Evolutionary conservation across 805 yeast species (phyloP).

Genomic region (Wickerhamomyces pijperi): DNA sequence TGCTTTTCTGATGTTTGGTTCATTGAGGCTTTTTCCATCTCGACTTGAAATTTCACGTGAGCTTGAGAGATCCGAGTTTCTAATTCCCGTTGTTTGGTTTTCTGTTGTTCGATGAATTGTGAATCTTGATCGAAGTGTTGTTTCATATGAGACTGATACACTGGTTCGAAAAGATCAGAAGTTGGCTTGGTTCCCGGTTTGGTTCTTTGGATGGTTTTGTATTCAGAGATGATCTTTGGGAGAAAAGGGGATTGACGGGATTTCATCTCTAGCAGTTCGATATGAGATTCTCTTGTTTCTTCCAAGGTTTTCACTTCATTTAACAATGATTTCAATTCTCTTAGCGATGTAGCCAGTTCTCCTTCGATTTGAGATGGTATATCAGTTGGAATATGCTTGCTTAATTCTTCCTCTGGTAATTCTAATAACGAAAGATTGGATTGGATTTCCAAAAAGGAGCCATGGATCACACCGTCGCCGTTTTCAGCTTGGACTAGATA

Average conservation of each 20-base stretch:
- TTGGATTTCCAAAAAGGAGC: conserved; percentile 37
- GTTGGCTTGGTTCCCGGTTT: conserved; percentile 14
- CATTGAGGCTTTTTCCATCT: conserved; percentile 8
- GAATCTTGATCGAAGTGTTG: conserved; percentile 42
- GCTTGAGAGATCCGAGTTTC: conserved; percentile 26
- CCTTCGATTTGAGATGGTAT: conserved; percentile 22
- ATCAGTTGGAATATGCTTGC: conserved; percentile 20
- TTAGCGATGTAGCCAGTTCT: conserved; percentile 22
- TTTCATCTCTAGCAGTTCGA: conserved; percentile 32
- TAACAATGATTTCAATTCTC: conserved; percentile 23
- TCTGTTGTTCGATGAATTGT: conserved; percentile 31
- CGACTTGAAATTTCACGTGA: conserved; percentile 19
- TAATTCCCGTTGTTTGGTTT: conserved; percentile 25
- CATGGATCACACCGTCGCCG: conserved; percentile 47
- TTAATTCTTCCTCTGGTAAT: conserved; percentile 21
- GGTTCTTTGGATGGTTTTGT: conserved; percentile 19
- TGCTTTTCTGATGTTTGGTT: conserved; percentile 23
- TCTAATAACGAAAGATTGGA: conserved; percentile 32
- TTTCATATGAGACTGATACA: conserved; percentile 31
- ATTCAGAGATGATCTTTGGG: conserved; percentile 41
- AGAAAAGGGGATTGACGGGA: conserved; percentile 36
- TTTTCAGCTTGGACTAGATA: conserved; percentile 45
- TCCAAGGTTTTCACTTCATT: conserved; percentile 24
- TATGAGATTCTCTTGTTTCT: conserved; percentile 26
- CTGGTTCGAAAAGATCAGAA: conserved; percentile 25